Base-by-base conservation (phyloP, 495 filamentous ascomycete genomes). In the Cenococcum geophilum region DNA sequence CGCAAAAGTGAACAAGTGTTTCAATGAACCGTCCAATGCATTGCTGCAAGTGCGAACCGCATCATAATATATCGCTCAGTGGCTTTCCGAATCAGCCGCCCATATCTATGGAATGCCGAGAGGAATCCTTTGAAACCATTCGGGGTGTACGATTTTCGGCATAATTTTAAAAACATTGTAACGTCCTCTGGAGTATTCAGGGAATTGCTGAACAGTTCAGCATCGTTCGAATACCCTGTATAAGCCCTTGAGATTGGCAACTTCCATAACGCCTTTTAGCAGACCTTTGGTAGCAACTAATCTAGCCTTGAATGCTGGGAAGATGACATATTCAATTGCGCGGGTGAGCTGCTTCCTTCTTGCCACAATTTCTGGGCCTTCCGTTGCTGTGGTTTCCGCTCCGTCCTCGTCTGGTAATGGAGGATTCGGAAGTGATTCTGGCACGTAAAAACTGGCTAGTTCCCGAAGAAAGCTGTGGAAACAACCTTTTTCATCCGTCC, bases 151-250 rank as follows among this genome's bases (percentile, higher is more conserved):
- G 6, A 2, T 32, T 32, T 32, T 32, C 27, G 6, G 27, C 27
- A 32, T 32, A 32, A 6, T 32, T 32, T 32, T 6, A 32, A 32
- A 6, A 6, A 6, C 27, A 32, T 32, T 2, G 6, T 32, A 6
- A 32, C 27, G 27, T 32, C 27, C 27, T 32, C 27, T 6, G 6
- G 27, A 45, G 1, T 2, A 4, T 45, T 14, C 11, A 16, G 18
- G 14, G 4, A 14, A 45, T 10, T 10, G 14, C 11, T 45, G 40
- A 18, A 16, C 11, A 18, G 23, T 4, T 62, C 54, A 97, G 74
- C 92, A 97, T 52, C 95, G 80, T 75, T 99, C 95, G 78, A 99
- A 99, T n/a, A 97, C 92, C 45, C 89, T 78, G 74, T 99, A 99
- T 54, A 99, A 71, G 4, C 95, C 92, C 73, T 96, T 97, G 59